Conservation (phyloP, 768 basidiomycete species). For the Cantharellus anzutake region DNA sequence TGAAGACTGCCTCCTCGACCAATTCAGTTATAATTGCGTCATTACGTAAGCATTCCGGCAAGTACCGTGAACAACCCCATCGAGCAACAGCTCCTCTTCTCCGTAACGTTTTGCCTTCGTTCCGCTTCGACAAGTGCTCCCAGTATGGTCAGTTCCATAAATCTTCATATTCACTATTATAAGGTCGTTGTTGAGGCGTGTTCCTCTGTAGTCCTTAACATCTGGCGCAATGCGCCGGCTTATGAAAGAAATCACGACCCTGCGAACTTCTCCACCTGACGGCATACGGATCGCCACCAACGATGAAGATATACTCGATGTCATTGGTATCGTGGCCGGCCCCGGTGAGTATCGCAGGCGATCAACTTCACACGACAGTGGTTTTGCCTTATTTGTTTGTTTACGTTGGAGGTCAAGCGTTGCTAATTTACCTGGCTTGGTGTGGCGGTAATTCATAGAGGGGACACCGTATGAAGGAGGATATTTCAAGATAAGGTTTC, state of each 20-base stretch:
- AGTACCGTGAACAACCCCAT: too few relatives aligned
- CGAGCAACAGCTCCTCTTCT: too few relatives aligned
- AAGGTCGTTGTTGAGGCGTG: too few relatives aligned
- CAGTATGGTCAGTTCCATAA: too few relatives aligned
- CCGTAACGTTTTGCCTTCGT: too few relatives aligned
- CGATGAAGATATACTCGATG: conserved; percentile 77
- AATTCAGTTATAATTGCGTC: too few relatives aligned
- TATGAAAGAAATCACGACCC: conserved; percentile 68
- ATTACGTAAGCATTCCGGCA: too few relatives aligned
- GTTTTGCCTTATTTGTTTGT: not conserved
- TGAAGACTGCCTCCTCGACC: too few relatives aligned
- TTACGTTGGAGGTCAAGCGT: conserved; percentile 2
- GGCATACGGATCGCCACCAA: conserved; percentile 76
- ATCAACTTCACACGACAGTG: too few relatives aligned
- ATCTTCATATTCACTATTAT: too few relatives aligned
- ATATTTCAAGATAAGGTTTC: conserved; percentile 63
- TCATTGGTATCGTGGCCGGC: conserved; percentile 77
- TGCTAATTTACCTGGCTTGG: conserved; percentile 6
- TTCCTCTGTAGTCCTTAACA: not conserved
- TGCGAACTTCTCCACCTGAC: conserved; percentile 70
- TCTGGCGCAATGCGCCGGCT: conserved; percentile 44
- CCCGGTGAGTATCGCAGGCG: conserved; percentile 40
- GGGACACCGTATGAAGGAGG: conserved; percentile 54
- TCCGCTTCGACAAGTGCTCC: too few relatives aligned
- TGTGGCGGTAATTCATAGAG: conserved; percentile 17